Conservation (phyloP, 192 early-diverging fungal genomes). For the Phlyctochytrium bullatum region DNA sequence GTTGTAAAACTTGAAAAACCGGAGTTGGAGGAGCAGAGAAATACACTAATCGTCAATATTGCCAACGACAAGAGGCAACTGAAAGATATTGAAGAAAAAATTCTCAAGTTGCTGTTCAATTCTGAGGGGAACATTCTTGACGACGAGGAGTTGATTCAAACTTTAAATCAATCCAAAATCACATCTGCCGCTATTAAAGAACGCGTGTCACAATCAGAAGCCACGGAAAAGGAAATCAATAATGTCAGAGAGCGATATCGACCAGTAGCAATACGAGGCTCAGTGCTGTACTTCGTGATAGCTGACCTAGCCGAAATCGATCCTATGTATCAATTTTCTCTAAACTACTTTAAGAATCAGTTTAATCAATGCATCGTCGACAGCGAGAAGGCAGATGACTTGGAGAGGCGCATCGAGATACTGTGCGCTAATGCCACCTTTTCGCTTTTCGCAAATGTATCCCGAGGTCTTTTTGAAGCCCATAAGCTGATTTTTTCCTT, state of each 20-base stretch:
- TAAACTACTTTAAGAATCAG: slow-evolving; percentile 64
- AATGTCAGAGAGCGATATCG: slow-evolving; percentile 53
- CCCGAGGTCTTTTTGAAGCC: slow-evolving; percentile 58
- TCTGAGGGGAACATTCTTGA: slow-evolving; percentile 64
- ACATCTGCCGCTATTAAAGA: slow-evolving; percentile 62
- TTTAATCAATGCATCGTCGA: slow-evolving; percentile 54
- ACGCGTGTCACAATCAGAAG: slow-evolving; percentile 50
- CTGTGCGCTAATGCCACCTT: slow-evolving; percentile 53
- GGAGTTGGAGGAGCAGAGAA: slow-evolving; percentile 64
- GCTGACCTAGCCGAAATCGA: slow-evolving; percentile 60
- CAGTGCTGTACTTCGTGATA: slow-evolving; percentile 61
- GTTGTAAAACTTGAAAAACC: slow-evolving; percentile 58
- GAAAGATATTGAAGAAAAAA: slow-evolving; percentile 65
- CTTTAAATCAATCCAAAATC: slow-evolving; percentile 63
- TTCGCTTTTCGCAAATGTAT: slow-evolving; percentile 55
- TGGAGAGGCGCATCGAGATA: slow-evolving; percentile 45
- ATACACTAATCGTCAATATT: slow-evolving; percentile 59
- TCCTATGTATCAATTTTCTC: slow-evolving; percentile 63
- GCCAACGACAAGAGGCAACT: slow-evolving; percentile 58
- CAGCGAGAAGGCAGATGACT: slow-evolving; percentile 43
- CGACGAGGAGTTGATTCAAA: slow-evolving; percentile 63
- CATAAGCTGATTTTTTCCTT: slow-evolving; percentile 62
- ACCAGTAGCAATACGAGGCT: slow-evolving; percentile 58
- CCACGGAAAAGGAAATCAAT: slow-evolving; percentile 59
- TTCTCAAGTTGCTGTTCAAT: slow-evolving; percentile 60